Conservation (phyloP, 495 filamentous ascomycete species). For the Jackrogersella multiformis region DNA sequence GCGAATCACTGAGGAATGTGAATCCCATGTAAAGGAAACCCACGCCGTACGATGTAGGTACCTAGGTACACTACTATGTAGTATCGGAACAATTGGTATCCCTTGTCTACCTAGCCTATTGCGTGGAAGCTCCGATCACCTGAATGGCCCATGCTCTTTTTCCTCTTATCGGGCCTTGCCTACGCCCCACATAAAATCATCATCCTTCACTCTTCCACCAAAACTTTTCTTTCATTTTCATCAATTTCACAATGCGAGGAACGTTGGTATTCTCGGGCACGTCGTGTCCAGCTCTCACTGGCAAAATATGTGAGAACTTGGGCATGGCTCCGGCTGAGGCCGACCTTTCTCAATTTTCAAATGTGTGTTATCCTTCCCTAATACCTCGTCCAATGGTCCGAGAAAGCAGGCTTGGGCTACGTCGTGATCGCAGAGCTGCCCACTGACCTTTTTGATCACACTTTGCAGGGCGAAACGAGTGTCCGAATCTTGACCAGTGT, state of each 20-base stretch:
- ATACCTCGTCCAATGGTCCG: slow-evolving; percentile 15
- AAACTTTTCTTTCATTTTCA: slow-evolving; percentile 42
- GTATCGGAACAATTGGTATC: slow-evolving; percentile 13
- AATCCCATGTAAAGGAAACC: not conserved
- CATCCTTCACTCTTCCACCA: slow-evolving; percentile 38
- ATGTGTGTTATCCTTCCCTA: slow-evolving; percentile 52
- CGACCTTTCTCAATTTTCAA: slow-evolving; percentile 68
- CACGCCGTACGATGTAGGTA: not conserved
- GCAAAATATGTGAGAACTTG: slow-evolving; percentile 67
- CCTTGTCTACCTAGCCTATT: too few relatives aligned
- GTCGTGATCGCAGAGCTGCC: slow-evolving; percentile 77
- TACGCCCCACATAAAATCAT: slow-evolving; percentile 43
- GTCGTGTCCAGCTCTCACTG: slow-evolving; percentile 64
- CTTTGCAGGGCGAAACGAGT: slow-evolving; percentile 86
- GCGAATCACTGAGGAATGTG: slow-evolving; percentile 14
- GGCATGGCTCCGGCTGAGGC: slow-evolving; percentile 65
- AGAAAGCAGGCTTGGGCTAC: slow-evolving; percentile 72
- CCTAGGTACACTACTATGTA: not conserved
- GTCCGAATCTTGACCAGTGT: slow-evolving; percentile 94
- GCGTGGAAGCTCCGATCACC: slow-evolving; percentile 14
- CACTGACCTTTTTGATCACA: slow-evolving; percentile 79
- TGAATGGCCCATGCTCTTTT: slow-evolving; percentile 8
- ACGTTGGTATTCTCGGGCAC: slow-evolving; percentile 67
- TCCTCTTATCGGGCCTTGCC: slow-evolving; percentile 30
- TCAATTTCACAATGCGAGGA: slow-evolving; percentile 59